Conservation (phyloP, 371 early-diverging fungal genomes). For the Circinella minor region DNA sequence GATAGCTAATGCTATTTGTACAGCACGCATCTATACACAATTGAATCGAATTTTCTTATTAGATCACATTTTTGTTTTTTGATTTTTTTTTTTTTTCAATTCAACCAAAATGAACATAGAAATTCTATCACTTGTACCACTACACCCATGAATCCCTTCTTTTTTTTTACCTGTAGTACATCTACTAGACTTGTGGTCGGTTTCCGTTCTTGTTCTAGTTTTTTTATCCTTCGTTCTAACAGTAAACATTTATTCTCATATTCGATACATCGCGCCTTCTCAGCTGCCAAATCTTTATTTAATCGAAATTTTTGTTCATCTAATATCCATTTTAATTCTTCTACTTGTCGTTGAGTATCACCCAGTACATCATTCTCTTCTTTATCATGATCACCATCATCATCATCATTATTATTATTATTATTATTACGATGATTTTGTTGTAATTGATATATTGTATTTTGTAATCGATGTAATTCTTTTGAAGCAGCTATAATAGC, state of each 20-base stretch:
- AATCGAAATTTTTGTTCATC: slow-evolving; percentile 21
- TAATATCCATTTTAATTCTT: slow-evolving; percentile 13
- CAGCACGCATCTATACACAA: slow-evolving; percentile 18
- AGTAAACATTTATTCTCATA: slow-evolving; percentile 22
- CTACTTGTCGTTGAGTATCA: slow-evolving; percentile 13
- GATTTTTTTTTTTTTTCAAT: too few species aligned
- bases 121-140: background rate
- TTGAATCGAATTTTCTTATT: background rate
- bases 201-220: slow-evolving; percentile 20
- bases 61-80: too few species aligned
- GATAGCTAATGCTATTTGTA: slow-evolving; percentile 24
- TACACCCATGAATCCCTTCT: background rate
- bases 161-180: slow-evolving; percentile 23
- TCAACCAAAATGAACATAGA: too few species aligned
- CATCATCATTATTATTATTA: background rate
- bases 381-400: too few species aligned
- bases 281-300: slow-evolving; percentile 20
- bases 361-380: background rate
- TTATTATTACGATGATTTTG: background rate
- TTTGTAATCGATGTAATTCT: slow-evolving; percentile 22
- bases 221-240: slow-evolving; percentile 16
- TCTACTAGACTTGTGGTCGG: slow-evolving; percentile 12
- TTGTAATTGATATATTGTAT: slow-evolving; percentile 22
- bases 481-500: slow-evolving; percentile 28
- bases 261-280: slow-evolving; percentile 22